These are phyloP conservation scores for Stagonosporopsis chrysanthemi DNA, from an alignment of 2,329 filamentous ascomycete genomes.

Conservation along the genomic window DNA sequence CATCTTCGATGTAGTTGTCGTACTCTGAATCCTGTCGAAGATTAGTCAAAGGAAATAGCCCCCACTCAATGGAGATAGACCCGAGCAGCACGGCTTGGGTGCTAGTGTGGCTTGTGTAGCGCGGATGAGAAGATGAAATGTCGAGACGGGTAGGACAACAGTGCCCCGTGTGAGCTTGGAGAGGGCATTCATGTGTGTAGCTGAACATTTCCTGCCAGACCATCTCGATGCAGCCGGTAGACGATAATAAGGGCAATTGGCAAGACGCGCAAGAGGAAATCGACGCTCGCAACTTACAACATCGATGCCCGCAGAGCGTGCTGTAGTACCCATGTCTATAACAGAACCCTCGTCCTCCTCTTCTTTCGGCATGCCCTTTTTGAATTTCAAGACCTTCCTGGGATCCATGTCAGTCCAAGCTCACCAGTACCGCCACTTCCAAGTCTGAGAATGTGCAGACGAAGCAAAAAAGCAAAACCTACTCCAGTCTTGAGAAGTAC, in stretches of 20 bases:
- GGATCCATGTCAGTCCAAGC: neutral
- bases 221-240: neutral
- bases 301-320: constrained; percentile 17
- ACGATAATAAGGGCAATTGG: neutral
- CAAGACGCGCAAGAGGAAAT: neutral
- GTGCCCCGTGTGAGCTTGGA: neutral
- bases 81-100: neutral
- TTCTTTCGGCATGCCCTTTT: constrained; percentile 5
- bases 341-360: constrained; percentile 3
- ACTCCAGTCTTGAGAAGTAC: constrained; percentile 14
- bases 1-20: constrained; percentile 31
- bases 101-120: no score
- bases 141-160: neutral
- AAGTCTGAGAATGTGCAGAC: neutral
- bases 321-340: neutral
- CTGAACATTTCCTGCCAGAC: neutral
- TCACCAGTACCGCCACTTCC: neutral
- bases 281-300: constrained; percentile 20
- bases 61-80: neutral
- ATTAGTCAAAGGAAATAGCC: neutral
- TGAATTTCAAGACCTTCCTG: constrained; percentile 14
- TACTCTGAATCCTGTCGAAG: constrained; percentile 35
- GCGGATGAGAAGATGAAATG: neutral
- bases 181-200: neutral
- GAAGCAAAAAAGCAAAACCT: neutral